Conservation (phyloP, 768 basidiomycete genomes). For the Tephrocybe rancida region DNA sequence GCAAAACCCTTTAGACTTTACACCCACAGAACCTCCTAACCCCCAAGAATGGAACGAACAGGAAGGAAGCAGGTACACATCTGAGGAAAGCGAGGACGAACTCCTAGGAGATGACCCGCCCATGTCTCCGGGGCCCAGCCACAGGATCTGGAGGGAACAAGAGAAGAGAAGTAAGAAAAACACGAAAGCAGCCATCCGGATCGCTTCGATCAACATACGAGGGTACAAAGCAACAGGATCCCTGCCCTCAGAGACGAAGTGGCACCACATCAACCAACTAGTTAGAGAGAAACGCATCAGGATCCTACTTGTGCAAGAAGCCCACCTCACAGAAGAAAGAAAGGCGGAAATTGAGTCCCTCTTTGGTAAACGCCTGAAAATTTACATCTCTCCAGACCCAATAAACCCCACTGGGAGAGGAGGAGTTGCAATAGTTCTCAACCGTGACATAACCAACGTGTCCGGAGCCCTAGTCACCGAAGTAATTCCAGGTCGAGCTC, state of each 20-base stretch:
- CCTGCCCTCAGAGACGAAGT: neutral
- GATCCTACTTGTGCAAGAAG: neutral
- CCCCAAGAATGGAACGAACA: too few relatives aligned
- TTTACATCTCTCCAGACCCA: neutral
- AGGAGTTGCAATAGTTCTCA: conserved; percentile 2
- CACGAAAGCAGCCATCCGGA: conserved; percentile 2
- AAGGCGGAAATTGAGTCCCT: neutral
- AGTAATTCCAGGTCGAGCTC: neutral
- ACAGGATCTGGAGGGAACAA: too few relatives aligned
- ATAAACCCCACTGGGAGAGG: neutral
- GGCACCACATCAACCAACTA: conserved; percentile 6
- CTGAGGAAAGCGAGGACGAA: too few relatives aligned
- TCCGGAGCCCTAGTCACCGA: neutral
- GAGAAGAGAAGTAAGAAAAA: too few relatives aligned
- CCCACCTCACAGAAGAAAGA: neutral
- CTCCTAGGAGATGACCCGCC: too few relatives aligned
- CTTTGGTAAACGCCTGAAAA: conserved; percentile 1
- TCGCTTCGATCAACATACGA: conserved; percentile 5
- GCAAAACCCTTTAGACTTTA: too few relatives aligned
- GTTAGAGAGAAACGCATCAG: neutral
- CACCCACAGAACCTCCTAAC: too few relatives aligned
- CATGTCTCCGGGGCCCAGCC: too few relatives aligned
- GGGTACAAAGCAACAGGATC: neutral
- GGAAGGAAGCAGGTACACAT: too few relatives aligned
- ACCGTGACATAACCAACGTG: neutral